phyloP scores from a whole-genome alignment of 2,329 filamentous ascomycete genomes.

The Pseudohalonectria lignicola region DNA sequence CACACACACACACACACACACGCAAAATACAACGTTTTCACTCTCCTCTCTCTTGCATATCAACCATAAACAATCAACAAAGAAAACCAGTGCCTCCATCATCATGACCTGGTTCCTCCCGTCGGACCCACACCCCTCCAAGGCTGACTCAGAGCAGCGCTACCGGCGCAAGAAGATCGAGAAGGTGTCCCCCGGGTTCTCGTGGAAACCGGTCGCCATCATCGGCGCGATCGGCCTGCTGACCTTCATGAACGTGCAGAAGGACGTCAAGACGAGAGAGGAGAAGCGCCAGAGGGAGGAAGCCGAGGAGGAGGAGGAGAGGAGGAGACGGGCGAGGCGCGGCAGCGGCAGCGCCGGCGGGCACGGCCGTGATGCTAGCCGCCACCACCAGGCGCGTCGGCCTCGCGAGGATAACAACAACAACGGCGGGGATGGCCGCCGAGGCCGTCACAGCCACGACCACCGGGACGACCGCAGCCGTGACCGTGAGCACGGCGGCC shows the following conservation, averaged over 20 bases:
- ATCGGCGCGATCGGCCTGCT: constrained; percentile 24
- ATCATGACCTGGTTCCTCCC: constrained; percentile 7
- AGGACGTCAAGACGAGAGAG: constrained; percentile 23
- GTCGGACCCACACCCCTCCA: constrained; percentile 21
- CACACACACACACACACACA: neutral
- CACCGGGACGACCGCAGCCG: neutral
- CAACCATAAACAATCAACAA: neutral
- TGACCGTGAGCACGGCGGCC: neutral
- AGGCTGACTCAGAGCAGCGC: constrained; percentile 25
- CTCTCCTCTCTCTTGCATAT: no score
- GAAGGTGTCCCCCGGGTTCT: constrained; percentile 25
- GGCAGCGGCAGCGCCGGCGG: neutral
- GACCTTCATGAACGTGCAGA: constrained; percentile 27
- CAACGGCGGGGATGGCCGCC: neutral
- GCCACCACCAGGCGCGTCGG: neutral
- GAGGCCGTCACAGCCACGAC: neutral
- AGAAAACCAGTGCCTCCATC: neutral
- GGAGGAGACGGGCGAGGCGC: neutral
- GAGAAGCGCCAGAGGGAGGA: constrained; percentile 13
- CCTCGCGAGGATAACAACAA: neutral
- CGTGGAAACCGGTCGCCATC: constrained; percentile 26
- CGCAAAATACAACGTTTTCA: neutral
- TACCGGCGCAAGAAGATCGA: constrained; percentile 24
- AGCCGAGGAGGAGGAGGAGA: constrained; percentile 11
- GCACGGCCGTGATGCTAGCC: neutral